Percentiles rank a stretch among this genome's conserved stretches.
Conservation (phyloP, 108 stramenopile species). For the Parmales sp. region DNA sequence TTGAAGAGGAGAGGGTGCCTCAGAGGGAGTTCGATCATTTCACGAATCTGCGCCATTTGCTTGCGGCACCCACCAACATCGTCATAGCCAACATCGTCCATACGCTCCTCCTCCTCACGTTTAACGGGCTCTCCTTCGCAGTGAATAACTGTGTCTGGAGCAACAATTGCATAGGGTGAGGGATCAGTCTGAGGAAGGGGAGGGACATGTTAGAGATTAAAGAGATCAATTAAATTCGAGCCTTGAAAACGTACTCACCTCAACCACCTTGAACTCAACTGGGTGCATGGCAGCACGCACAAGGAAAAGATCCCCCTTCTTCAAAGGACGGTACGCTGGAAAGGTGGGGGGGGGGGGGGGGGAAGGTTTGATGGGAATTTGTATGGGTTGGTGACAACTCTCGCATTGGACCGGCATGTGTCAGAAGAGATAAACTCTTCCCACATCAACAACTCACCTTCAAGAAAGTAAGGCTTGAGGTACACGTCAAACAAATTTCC, state of each 20-base stretch:
- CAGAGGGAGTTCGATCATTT: conserved; percentile 99
- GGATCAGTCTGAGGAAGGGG: no score
- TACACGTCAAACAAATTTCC: conserved; percentile 99
- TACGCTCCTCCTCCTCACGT: conserved; percentile 92
- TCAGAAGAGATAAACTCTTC: no score
- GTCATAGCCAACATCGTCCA: conserved; percentile 99
- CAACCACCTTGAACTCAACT: conserved; percentile 98
- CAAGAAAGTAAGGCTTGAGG: conserved; percentile 99
- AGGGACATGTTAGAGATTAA: no score
- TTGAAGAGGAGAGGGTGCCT: conserved; percentile 98
- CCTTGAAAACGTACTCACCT: no score
- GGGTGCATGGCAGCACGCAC: conserved; percentile 98
- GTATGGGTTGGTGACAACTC: no score
- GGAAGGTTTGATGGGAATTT: no score
- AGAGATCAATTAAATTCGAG: no score
- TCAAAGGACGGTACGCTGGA: conserved; percentile 98
- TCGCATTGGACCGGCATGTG: no score
- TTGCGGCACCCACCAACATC: conserved; percentile 97
- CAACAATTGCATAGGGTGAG: conserved; percentile 90
- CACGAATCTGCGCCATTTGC: conserved; percentile 98
- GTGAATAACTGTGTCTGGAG: conserved; percentile 98
- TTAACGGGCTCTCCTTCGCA: conserved; percentile 99
- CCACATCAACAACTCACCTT: no score
- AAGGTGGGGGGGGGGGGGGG: no score
- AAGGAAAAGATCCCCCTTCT: conserved; percentile 96